A percentile compares a stretch with the other conserved stretches of the same genome.
These are phyloP conservation scores for Starmerella floris DNA, from an alignment of 805 yeast species.

Conservation along the genomic window DNA sequence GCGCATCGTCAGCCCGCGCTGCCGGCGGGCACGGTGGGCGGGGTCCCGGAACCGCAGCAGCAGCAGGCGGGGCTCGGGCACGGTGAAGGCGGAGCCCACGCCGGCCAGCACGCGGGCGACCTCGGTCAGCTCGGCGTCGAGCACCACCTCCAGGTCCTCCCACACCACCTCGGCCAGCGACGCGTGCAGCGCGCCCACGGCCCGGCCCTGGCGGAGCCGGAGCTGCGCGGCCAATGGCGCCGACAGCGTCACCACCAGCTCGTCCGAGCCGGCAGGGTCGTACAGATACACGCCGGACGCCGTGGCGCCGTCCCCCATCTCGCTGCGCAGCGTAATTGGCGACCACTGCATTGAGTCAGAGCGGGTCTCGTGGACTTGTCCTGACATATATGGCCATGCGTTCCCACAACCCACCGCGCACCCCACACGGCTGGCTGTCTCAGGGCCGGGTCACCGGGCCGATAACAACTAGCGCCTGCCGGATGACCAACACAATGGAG, in stretches of 20 bases:
- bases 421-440: too few relatives aligned
- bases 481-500: too few relatives aligned
- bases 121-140: neutral
- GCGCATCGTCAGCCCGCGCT: neutral
- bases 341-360: constrained; percentile 7
- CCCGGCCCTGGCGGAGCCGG: constrained; percentile 5
- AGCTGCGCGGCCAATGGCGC: constrained; percentile 3
- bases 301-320: constrained; percentile 1
- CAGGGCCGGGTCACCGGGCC: too few relatives aligned
- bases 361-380: too few relatives aligned
- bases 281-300: constrained; percentile 12
- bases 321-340: constrained; percentile 8
- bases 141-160: constrained; percentile 13
- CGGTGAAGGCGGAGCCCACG: constrained; percentile 9
- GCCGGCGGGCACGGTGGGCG: neutral
- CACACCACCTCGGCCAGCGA: constrained; percentile 10
- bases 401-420: too few relatives aligned
- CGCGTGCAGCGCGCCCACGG: constrained; percentile 5
- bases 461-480: too few relatives aligned
- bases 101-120: neutral
- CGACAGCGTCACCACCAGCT: constrained; percentile 7
- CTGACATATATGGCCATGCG: too few relatives aligned
- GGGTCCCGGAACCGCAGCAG: constrained; percentile 10
- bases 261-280: neutral
- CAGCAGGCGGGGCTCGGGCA: constrained; percentile 3